Conservation (phyloP, 2,329 filamentous ascomycete species). For the Rutstroemia sp. region DNA sequence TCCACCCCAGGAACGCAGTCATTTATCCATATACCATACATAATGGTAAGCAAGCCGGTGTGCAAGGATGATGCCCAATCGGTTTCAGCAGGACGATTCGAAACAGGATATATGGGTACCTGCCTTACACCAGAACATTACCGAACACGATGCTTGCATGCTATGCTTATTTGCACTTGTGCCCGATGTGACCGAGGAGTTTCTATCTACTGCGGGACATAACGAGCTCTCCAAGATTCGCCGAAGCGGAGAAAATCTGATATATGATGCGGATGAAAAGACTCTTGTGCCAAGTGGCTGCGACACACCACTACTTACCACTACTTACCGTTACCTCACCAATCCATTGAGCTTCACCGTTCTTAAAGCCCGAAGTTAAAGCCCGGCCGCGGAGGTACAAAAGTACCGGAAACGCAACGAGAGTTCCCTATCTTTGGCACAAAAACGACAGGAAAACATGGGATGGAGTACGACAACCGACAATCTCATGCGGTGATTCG, state of each 20-base stretch:
- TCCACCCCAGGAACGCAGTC: not conserved
- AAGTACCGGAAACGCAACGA: not conserved
- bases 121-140: conserved; percentile 2
- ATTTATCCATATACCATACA: not conserved
- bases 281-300: not conserved
- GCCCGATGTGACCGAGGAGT: conserved; percentile 4
- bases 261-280: not conserved
- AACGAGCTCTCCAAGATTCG: not conserved
- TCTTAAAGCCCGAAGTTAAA: not conserved
- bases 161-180: conserved; percentile 2
- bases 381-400: not conserved
- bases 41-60: not conserved
- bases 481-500: not conserved
- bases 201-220: not conserved
- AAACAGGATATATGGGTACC: conserved; percentile 8
- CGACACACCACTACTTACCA: not conserved
- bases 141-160: conserved; percentile 1
- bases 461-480: not conserved
- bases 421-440: not conserved
- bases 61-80: not conserved
- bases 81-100: conserved; percentile 7
- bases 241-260: not conserved
- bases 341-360: not conserved
- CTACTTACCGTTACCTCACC: not conserved
- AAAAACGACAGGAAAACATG: not conserved